Evolutionary conservation across 2,329 filamentous ascomycete species (phyloP).

Genomic region (Phialophora expanda): DNA sequence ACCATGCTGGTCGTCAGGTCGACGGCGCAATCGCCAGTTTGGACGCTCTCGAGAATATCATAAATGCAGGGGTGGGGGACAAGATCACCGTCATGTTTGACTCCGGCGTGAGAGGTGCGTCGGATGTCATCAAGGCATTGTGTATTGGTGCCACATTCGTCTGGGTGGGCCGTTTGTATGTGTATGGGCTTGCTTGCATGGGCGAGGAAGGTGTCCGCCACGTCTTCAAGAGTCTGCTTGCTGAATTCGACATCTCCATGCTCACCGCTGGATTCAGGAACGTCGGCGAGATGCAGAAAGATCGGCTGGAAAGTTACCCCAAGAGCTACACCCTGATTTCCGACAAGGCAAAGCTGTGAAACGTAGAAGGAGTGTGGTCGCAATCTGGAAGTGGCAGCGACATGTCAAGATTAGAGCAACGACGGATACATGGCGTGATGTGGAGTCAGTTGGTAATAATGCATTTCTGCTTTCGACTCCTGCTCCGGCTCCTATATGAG

Average conservation of each 20-base stretch:
- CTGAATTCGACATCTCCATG: slow-evolving; percentile 67
- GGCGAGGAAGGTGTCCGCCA: slow-evolving; percentile 66
- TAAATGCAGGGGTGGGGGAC: slow-evolving; percentile 55
- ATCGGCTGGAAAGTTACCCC: slow-evolving; percentile 52
- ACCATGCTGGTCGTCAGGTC: slow-evolving; percentile 72
- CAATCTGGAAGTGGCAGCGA: not conserved
- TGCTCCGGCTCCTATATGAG: not conserved
- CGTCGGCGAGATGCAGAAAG: slow-evolving; percentile 55
- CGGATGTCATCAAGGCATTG: slow-evolving; percentile 66
- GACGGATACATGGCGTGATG: not conserved
- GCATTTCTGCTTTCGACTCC: not conserved
- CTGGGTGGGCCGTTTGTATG: slow-evolving; percentile 65
- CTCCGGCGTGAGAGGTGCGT: slow-evolving; percentile 61
- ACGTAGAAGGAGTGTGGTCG: not conserved
- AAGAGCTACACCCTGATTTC: slow-evolving; percentile 50
- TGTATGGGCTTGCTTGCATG: slow-evolving; percentile 56
- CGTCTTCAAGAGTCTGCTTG: slow-evolving; percentile 66
- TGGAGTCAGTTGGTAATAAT: not conserved
- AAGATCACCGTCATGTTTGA: slow-evolving; percentile 64
- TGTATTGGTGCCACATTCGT: slow-evolving; percentile 67
- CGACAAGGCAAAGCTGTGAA: slow-evolving; percentile 43
- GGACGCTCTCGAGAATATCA: slow-evolving; percentile 65
- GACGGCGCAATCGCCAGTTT: slow-evolving; percentile 65
- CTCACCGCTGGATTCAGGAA: slow-evolving; percentile 62
- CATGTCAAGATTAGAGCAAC: not conserved